A percentile compares a stretch with the other conserved stretches of the same genome.
Evolutionary conservation across 495 filamentous ascomycete species (phyloP).

Genomic region (Trypethelium eluteriae): DNA sequence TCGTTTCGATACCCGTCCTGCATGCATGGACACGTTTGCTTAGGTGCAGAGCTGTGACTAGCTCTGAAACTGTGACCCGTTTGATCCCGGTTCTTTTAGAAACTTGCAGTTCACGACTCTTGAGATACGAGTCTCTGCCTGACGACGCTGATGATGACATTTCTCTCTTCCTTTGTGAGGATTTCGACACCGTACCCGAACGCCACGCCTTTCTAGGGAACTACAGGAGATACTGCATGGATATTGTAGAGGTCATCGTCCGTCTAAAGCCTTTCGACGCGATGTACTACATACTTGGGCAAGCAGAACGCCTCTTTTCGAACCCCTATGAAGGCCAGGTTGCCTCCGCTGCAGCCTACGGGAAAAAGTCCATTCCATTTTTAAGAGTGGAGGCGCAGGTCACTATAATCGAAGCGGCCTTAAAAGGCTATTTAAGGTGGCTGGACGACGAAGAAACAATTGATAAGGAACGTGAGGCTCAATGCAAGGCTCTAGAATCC

Average conservation of each 20-base stretch:
- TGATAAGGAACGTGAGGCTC: slow-evolving; percentile 45
- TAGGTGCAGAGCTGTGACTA: slow-evolving; percentile 53
- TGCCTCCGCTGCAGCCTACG: slow-evolving; percentile 63
- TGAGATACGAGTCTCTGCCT: slow-evolving; percentile 78
- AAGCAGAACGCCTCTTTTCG: slow-evolving; percentile 64
- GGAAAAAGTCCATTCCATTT: slow-evolving; percentile 67
- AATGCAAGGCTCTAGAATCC: slow-evolving; percentile 53
- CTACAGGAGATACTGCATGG: slow-evolving; percentile 80
- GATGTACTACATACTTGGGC: slow-evolving; percentile 71
- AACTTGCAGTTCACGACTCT: slow-evolving; percentile 64
- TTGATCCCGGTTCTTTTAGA: slow-evolving; percentile 70
- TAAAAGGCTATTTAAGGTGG: slow-evolving; percentile 88
- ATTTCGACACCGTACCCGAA: slow-evolving; percentile 92
- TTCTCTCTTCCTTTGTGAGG: slow-evolving; percentile 74
- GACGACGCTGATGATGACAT: slow-evolving; percentile 72
- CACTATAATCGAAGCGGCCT: slow-evolving; percentile 78
- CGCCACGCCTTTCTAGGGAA: slow-evolving; percentile 96
- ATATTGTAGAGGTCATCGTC: slow-evolving; percentile 77
- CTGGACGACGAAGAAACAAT: slow-evolving; percentile 36
- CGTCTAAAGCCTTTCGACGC: slow-evolving; percentile 73
- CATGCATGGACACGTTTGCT: slow-evolving; percentile 81
- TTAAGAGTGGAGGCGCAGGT: slow-evolving; percentile 83
- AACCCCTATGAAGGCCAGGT: slow-evolving; percentile 65
- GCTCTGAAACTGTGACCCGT: slow-evolving; percentile 57
- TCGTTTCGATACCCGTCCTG: slow-evolving; percentile 86